Evolutionary conservation across 768 basidiomycete genomes (phyloP), one percentile per base, ranked within the genome.

Genomic region (Mrakia gelida): DNA sequence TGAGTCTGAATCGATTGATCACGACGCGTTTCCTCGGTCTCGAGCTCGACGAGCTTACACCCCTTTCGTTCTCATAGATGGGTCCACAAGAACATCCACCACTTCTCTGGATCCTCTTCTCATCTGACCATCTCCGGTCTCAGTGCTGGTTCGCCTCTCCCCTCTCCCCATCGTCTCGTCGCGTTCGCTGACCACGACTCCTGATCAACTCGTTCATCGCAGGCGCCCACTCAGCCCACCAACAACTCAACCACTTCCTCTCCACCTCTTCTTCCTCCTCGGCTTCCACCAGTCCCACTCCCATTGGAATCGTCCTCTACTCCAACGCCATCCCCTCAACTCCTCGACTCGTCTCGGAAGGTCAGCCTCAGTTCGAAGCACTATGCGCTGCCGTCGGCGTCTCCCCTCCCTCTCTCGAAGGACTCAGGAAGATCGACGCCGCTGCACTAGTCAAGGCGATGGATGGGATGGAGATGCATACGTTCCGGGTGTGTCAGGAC

Each of bases 271-370:
- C 73, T n/a, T 34, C 56, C 34, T 61, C 54, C 10, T 5, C 13
- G 10, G n/a, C 52, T 1, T 5, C 72, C 23, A 23, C 52, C 10
- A 8, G 2, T 23, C 32, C 59, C 9, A n/a, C 54, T 21, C 49
- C 59, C 32, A 61, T 34, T 15, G 34, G 59, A 7, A 62, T 74
- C 73, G 62, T 74, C 34, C 34, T 61, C 54, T 74, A 74, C 73
- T 74, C 73, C 18, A 74, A 74, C 73, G 59, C 73, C 32, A 59
- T 74, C 34, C 73, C 73, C 7, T 56, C 73, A 0, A 59, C 73
- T 3, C 73, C 73, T 23, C 73, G 59, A 61, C 73, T 38, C 54
- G 30, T 74, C 34, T 59, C 73, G 56, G 59, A 56, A 21, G 30
- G 54, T 21, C 73, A 74, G 11, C 23, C 54, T 21, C 73, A 62